Evolutionary conservation across 2,329 filamentous ascomycete genomes (phyloP), one percentile per base, ranked within the genome.

Genomic region (Rugonectria rugulosa): DNA sequence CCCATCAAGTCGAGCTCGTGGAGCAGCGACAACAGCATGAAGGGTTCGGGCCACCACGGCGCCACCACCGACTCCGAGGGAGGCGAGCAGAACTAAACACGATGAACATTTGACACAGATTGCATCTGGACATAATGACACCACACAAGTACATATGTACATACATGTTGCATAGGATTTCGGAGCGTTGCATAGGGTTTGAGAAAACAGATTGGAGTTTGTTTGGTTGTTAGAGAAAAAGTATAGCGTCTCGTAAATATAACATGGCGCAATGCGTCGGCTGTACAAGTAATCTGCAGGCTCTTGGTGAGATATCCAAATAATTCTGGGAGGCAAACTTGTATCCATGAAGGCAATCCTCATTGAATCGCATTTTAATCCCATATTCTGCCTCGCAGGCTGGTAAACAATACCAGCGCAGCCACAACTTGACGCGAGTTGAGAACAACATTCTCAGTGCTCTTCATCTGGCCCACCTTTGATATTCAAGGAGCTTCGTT

Each of bases 1-100:
- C 79, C 81, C 19, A 79, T 79, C 65, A 77, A 72, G 47, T 81
- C 79, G 2, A 62, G 62, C 49, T 61, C 68, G 42, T 72, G 70
- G 69, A 52, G 59, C 29, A 42, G 46, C 14, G 34, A 38, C 27
- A 57, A 45, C 12, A 46, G 24, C 12, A 31, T 29, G 40, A 53
- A 51, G 40, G 21, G 45, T 14, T 48, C 46, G 24, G 38, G 37
- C 11, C 45, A 27, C 2, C 36, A n/a, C 3, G 52, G 40, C 24
- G 21, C 29, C 40, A 38, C 49, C 26, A 55, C 52, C 40, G 52
- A 49, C 8, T 31, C 37, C 5, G 37, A 34, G 20, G 37, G 5
- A 3, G 27, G 15, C 9, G 46, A 50, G 27, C 24, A 50, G 8
- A 17, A n/a, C n/a, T 34, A 50, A 31, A 29, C n/a, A 20, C 12